These are phyloP conservation scores for Sporisorium sorghi DNA, from an alignment of 1,284 basidiomycete species.

Conservation along the genomic window DNA sequence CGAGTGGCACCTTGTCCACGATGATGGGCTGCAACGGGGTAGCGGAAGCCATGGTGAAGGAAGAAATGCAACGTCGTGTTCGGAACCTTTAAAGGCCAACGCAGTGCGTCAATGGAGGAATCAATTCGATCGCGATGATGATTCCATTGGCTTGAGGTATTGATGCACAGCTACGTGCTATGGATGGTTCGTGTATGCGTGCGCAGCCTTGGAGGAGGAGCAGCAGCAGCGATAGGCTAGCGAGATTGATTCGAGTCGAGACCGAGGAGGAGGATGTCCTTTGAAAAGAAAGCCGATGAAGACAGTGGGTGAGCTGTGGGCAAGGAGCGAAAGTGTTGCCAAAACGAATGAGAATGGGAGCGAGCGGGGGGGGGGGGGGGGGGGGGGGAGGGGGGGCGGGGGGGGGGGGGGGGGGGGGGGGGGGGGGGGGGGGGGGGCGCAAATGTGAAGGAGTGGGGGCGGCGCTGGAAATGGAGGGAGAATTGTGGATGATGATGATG, in stretches of 20 bases:
- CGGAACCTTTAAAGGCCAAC: not conserved
- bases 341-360: not conserved
- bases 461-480: not conserved
- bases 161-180: constrained; percentile 1
- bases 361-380: not conserved
- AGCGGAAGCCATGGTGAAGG: constrained; percentile 14
- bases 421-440: not conserved
- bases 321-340: not conserved
- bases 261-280: not conserved
- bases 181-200: constrained; percentile 2
- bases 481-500: not conserved
- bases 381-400: not conserved
- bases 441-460: not conserved
- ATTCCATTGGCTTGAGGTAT: constrained; percentile 13
- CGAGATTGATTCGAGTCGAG: not conserved
- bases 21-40: constrained; percentile 30
- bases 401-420: not conserved
- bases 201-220: too few species aligned
- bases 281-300: not conserved
- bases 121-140: not conserved
- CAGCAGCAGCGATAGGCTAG: too few species aligned
- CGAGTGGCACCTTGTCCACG: constrained; percentile 16
- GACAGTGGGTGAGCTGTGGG: not conserved
- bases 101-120: constrained; percentile 9
- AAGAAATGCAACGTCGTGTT: not conserved